Percentiles rank a stretch among this genome's conserved stretches.
These are phyloP conservation scores for Wilcoxina mikolae DNA, from an alignment of 495 filamentous ascomycete species.

Conservation along the genomic window DNA sequence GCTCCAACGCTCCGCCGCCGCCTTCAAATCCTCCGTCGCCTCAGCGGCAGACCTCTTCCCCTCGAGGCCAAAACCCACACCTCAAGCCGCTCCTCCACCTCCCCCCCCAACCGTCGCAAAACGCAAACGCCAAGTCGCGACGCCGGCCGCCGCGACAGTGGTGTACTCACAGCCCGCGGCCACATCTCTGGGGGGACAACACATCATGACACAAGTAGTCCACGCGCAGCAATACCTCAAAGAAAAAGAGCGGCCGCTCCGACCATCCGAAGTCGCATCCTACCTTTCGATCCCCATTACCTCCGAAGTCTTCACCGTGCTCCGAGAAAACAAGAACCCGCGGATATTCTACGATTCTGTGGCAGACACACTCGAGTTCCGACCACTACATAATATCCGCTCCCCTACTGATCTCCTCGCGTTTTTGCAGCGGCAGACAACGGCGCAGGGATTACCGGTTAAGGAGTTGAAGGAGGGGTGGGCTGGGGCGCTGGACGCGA, in stretches of 20 bases:
- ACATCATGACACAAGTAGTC: constrained; percentile 68
- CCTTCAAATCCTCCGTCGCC: constrained; percentile 31
- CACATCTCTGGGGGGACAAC: constrained; percentile 54
- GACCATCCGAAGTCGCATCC: constrained; percentile 54
- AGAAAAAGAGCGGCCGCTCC: constrained; percentile 53
- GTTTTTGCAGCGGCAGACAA: constrained; percentile 63
- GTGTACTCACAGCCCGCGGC: constrained; percentile 66
- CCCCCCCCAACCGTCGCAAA: constrained; percentile 6
- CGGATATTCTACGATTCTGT: constrained; percentile 36
- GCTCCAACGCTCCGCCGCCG: constrained; percentile 25
- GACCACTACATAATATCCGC: constrained; percentile 64
- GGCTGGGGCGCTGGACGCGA: constrained; percentile 61
- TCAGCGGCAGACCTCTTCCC: constrained; percentile 23
- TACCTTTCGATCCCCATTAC: constrained; percentile 66
- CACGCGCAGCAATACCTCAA: constrained; percentile 79
- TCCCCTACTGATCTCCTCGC: constrained; percentile 57
- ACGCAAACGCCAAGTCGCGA: constrained; percentile 21
- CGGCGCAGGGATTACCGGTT: constrained; percentile 65
- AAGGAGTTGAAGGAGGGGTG: constrained; percentile 91
- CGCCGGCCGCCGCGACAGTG: constrained; percentile 12
- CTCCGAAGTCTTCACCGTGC: constrained; percentile 33
- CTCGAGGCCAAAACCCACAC: constrained; percentile 13
- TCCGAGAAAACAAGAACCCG: constrained; percentile 40
- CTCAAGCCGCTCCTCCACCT: background rate
- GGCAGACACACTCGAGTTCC: constrained; percentile 58